A percentile compares a stretch with the other conserved stretches of the same genome.
phyloP scores from a whole-genome alignment of 2,329 filamentous ascomycete species.

The Ascochyta fabae region DNA sequence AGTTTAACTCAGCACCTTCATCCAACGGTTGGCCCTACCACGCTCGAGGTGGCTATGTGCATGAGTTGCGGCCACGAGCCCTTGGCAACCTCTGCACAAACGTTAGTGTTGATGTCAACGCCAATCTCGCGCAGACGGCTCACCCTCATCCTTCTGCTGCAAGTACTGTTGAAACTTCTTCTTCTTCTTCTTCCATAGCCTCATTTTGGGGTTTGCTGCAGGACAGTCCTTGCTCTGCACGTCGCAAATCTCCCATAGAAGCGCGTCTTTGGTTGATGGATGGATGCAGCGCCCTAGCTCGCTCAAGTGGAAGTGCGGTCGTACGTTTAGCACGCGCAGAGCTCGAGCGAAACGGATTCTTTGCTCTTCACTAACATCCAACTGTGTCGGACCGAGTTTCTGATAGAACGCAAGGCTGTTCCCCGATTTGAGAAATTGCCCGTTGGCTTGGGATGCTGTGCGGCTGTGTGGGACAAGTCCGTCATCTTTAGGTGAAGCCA shows the following conservation, averaged over 20 bases:
- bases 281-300: slow-evolving; percentile 1
- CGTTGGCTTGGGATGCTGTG: background rate
- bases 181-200: background rate
- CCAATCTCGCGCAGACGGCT: background rate
- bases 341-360: background rate
- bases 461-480: background rate
- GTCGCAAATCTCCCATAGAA: background rate
- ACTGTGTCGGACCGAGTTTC: background rate
- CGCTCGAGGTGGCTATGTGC: slow-evolving; percentile 2
- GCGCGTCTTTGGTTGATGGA: background rate
- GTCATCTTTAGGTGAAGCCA: background rate
- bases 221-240: background rate
- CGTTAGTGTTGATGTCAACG: background rate
- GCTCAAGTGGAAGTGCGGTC: slow-evolving; percentile 4
- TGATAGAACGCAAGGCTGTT: background rate
- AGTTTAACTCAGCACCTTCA: background rate
- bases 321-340: slow-evolving; percentile 2
- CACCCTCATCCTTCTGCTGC: slow-evolving; percentile 1
- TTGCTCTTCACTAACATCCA: background rate
- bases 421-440: background rate
- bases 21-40: background rate
- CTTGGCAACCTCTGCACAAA: slow-evolving; percentile 8
- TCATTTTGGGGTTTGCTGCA: background rate
- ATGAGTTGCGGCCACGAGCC: slow-evolving; percentile 12
- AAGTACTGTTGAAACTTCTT: background rate